Base-by-base conservation (phyloP, 1,284 basidiomycete species). In the Polyporus tsugae region DNA sequence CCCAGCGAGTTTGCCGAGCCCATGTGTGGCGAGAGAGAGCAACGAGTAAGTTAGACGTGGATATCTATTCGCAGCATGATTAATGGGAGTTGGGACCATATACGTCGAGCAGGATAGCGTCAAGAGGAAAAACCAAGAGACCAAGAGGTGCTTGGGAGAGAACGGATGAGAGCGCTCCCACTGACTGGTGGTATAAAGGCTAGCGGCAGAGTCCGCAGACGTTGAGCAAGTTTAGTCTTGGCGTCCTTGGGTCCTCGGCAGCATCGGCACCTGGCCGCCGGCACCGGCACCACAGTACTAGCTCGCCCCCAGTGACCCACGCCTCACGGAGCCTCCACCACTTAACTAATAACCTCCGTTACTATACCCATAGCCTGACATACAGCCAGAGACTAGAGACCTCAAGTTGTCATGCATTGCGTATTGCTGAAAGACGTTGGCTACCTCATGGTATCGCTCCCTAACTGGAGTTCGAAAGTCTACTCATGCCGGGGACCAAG, bases 1-100 rank as follows among this genome's bases (percentile, higher is more conserved):
- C 25, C 70, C 66, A 53, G 62, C 46, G 57, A 69, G 65, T 62
- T 68, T 70, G 63, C 67, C 60, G n/a, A 73, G 38, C 29, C 68
- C 65, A 62, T 73, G 72, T 33, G 72, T 71, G 62, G 72, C 72
- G 66, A 73, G 62, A 2, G 72, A 66, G 63, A 71, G 33, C 33
- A 73, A 42, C 19, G 72, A 71, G 68, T 73, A 73, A 35, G 72
- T 70, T 46, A 73, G 46, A 57, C 72, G 69, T 33, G 72, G 72
- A 64, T 71, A 71, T 57, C 68, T 70, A 44, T 65, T 67, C 19
- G 64, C 41, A 19, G 65, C 68, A 70, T 73, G 62, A 38, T 64
- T 66, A n/a, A 69, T 33, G 39, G 49, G 67, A 36, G 72, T 70
- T 49, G 72, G 72, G 64, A 69, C 72, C 72, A 73, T 73, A 57